Conservation (phyloP, 1,284 basidiomycete species). For the Ceratorhiza oryzae-sativae region DNA sequence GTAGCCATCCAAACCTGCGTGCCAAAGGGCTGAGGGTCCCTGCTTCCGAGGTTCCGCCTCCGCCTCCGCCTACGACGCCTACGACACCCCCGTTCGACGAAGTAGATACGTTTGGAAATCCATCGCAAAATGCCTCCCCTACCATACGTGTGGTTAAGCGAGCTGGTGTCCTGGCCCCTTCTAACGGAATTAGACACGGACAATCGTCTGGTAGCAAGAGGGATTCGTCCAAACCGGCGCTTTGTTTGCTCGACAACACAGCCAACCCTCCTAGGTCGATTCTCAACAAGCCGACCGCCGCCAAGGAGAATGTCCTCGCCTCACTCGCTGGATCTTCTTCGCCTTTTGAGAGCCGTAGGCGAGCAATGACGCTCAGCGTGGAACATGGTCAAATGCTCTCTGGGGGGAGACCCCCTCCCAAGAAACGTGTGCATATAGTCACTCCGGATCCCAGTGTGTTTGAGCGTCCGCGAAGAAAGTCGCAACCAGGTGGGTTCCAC, state of each 20-base stretch:
- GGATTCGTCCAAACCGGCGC: neutral
- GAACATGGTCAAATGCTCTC: neutral
- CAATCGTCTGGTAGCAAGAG: neutral
- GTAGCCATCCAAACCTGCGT: conserved; percentile 14
- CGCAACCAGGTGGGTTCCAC: conserved; percentile 13
- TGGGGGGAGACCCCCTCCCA: neutral
- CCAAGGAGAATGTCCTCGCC: conserved; percentile 15
- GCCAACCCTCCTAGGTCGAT: neutral
- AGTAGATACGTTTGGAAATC: conserved; percentile 20
- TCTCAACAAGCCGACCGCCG: neutral
- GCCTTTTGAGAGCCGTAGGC: conserved; percentile 6
- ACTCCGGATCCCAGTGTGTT: conserved; percentile 10
- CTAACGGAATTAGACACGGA: neutral
- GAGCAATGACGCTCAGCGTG: conserved; percentile 6
- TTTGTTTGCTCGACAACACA: neutral
- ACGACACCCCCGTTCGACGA: conserved; percentile 20
- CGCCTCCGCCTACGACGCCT: conserved; percentile 45
- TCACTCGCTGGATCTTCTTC: neutral
- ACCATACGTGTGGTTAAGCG: conserved; percentile 14
- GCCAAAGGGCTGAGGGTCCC: conserved; percentile 9
- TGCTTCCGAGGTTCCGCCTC: conserved; percentile 23
- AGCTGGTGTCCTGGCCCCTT: conserved; percentile 10
- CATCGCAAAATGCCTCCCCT: neutral
- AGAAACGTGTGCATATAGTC: conserved; percentile 38
- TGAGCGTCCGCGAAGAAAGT: conserved; percentile 8